Conservation (phyloP, 2,329 filamentous ascomycete genomes). For the Phaeosphaeriaceae sp. region DNA sequence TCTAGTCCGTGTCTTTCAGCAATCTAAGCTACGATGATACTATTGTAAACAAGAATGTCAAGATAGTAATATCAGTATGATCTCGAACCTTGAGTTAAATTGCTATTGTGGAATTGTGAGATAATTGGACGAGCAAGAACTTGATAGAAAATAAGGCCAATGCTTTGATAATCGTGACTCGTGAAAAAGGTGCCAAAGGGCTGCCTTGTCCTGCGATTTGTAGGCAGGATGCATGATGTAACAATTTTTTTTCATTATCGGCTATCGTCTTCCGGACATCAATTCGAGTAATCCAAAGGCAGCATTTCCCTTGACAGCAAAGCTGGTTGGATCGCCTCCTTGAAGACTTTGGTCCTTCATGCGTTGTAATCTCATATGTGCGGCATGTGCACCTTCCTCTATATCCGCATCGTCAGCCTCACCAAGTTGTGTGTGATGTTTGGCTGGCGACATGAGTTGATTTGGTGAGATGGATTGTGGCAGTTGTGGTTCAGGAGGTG, state of each 20-base stretch:
- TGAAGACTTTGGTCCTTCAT: conserved; percentile 37
- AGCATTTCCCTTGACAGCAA: conserved; percentile 57
- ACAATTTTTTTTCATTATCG: neutral
- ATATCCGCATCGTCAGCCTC: conserved; percentile 24
- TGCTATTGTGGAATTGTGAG: no score
- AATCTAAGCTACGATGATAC: no score
- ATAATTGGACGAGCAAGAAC: no score
- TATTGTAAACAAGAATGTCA: no score
- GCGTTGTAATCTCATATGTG: conserved; percentile 30
- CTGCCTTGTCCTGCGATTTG: no score
- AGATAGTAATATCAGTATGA: no score
- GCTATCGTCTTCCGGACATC: conserved; percentile 34
- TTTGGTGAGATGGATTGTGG: conserved; percentile 29
- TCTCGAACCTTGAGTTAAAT: no score
- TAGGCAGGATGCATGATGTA: no score
- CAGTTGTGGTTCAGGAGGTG: conserved; percentile 23
- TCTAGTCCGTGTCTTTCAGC: no score
- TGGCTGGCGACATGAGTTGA: conserved; percentile 28
- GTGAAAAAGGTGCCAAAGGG: no score
- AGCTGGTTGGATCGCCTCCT: conserved; percentile 52
- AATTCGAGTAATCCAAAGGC: conserved; percentile 62
- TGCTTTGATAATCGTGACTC: no score
- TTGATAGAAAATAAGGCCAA: no score
- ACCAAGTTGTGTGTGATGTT: conserved; percentile 12
- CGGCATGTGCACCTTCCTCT: conserved; percentile 20